Evolutionary conservation across 768 basidiomycete species (phyloP).

Genomic region (Stropharia rugosoannulata): DNA sequence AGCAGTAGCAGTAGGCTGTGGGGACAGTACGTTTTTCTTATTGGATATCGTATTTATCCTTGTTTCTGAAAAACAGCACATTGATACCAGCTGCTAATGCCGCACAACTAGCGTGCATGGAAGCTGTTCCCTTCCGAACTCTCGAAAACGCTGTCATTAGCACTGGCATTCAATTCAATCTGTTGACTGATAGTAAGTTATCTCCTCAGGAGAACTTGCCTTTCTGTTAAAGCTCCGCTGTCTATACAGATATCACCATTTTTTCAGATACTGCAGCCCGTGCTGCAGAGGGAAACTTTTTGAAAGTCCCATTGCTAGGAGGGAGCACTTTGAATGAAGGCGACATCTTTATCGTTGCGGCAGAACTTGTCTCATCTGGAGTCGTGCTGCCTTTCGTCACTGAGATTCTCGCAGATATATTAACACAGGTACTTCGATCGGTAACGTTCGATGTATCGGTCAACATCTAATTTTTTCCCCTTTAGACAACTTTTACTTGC

Average conservation of each 20-base stretch:
- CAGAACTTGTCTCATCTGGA: conserved; percentile 25
- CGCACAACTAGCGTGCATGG: conserved; percentile 36
- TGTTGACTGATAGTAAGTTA: conserved; percentile 30
- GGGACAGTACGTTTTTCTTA: conserved; percentile 21
- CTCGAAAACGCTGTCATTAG: conserved; percentile 33
- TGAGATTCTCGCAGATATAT: conserved; percentile 26
- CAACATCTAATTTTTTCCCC: not conserved
- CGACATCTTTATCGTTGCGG: conserved; percentile 31
- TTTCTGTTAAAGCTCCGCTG: not conserved
- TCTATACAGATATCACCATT: conserved; percentile 26
- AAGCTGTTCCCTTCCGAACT: conserved; percentile 25
- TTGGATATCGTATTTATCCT: not conserved
- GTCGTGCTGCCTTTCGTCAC: conserved; percentile 27
- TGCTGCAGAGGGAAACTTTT: conserved; percentile 26
- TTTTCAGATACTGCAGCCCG: conserved; percentile 28
- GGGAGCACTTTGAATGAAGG: conserved; percentile 33
- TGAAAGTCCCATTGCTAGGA: conserved; percentile 27
- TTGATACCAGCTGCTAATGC: conserved; percentile 15
- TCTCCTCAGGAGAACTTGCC: not conserved
- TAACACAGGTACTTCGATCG: conserved; percentile 26
- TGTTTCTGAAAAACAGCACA: not conserved
- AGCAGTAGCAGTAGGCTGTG: conserved; percentile 30
- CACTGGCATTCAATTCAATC: conserved; percentile 26
- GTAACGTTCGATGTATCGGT: no score
- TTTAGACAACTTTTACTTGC: conserved; percentile 29